Evolutionary conservation across 768 basidiomycete genomes (phyloP), one percentile per base, ranked within the genome.

Genomic region (Mycena rosella): DNA sequence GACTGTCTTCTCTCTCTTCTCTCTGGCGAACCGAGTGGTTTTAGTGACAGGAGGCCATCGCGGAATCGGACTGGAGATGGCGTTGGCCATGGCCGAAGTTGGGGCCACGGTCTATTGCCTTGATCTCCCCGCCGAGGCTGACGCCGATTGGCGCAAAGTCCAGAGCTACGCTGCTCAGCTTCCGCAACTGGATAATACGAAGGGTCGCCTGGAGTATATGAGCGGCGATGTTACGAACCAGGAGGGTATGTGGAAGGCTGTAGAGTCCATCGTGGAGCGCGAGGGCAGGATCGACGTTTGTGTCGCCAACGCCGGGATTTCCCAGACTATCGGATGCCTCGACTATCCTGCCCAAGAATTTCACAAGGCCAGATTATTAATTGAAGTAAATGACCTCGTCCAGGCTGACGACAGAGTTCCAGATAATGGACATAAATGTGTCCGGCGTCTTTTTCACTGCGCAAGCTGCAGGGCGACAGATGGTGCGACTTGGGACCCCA

Each of bases 61-160:
- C 29, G 90, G 93, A 0, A 85, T 95, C 17, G 94, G 94, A 5
- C 86, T 95, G 26, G 93, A 95, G 79, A 89, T 91, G 88, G 91
- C 91, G 29, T 79, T 94, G 63, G 88, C 88, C 3, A 78, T 94
- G 38, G 85, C 86, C 30, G 89, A 90, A 75, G 84, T 83, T 17
- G 89, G 88, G 36, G 87, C 85, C 11, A 81, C 86, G 32, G 73
- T 82, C 26, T 92, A 91, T 77, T 91, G 90, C 74, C 77, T 91
- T 10, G 91, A 92, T 78, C 79, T 91, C n/a, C 82, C 88, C 0
- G 63, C 67, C 22, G 63, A 79, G 26, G 86, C 89, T 0, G 82
- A 82, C 27, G 78, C 78, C 7, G 87, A 86, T 47, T 92, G 85
- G 81, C 60, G 74, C 13, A 79, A 79, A 49, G 86, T 86, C 5